Conservation (phyloP, 1,284 basidiomycete genomes). For the Pholiota adiposa region DNA sequence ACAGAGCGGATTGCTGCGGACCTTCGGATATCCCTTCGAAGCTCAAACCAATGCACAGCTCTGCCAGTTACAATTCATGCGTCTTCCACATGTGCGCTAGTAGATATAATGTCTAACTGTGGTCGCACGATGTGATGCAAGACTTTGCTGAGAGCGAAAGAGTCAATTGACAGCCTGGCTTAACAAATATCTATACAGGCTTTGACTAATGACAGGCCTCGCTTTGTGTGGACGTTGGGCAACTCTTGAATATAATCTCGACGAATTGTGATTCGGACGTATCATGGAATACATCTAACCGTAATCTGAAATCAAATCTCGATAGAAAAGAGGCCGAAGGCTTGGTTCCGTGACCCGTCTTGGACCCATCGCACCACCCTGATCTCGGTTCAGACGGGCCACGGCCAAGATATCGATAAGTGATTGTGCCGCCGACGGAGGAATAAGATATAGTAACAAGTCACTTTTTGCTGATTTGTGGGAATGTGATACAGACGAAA, state of each 20-base stretch:
- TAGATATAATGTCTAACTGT: neutral
- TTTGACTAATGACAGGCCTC: neutral
- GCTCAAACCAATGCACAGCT: neutral
- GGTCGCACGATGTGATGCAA: neutral
- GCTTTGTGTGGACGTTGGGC: neutral
- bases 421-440: neutral
- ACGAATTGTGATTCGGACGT: neutral
- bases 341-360: slow-evolving; percentile 6
- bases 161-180: neutral
- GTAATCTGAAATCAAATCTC: neutral
- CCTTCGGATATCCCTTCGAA: neutral
- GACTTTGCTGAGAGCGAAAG: neutral
- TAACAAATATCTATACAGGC: neutral
- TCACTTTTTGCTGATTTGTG: neutral
- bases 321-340: neutral
- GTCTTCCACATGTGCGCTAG: neutral
- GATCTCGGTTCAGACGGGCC: neutral
- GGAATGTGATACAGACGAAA: neutral
- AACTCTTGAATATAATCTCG: neutral
- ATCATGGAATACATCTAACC: neutral
- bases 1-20: neutral
- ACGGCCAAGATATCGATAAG: neutral
- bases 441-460: neutral
- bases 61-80: neutral
- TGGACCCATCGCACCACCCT: slow-evolving; percentile 1